Conservation (phyloP, 2,329 filamentous ascomycete genomes). For the Colletotrichum liaoningense region DNA sequence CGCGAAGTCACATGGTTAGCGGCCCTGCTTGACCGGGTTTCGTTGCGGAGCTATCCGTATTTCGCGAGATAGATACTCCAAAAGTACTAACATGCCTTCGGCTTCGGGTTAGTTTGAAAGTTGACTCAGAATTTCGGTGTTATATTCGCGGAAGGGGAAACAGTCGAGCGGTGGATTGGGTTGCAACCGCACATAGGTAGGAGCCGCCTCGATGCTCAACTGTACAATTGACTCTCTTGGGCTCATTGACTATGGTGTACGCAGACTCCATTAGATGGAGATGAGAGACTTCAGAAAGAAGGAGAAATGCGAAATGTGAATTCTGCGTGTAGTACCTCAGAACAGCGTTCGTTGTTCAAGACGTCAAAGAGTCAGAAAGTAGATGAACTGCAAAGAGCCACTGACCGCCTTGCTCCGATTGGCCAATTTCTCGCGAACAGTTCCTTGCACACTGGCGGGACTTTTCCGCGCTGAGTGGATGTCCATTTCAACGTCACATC, state of each 20-base stretch:
- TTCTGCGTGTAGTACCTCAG: background rate
- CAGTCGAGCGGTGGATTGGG: background rate
- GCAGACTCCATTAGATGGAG: too few species aligned
- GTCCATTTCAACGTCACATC: background rate
- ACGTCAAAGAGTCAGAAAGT: background rate
- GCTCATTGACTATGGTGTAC: background rate
- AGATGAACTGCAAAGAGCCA: background rate
- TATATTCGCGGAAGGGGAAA: background rate
- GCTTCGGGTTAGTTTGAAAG: background rate
- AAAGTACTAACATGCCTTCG: background rate
- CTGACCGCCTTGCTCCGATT: background rate
- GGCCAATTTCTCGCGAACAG: background rate
- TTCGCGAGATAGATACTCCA: background rate
- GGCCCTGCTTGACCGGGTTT: background rate
- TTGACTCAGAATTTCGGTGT: background rate
- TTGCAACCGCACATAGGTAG: background rate
- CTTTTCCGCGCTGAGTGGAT: background rate
- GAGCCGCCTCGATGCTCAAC: background rate
- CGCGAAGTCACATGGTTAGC: conserved; percentile 45
- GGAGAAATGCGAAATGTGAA: background rate
- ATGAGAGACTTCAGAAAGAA: background rate
- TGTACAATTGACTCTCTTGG: background rate
- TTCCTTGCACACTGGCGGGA: background rate
- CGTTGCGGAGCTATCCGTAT: background rate
- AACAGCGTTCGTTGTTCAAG: background rate